These are phyloP conservation scores for Pseudevernia furfuracea DNA, from an alignment of 495 filamentous ascomycete genomes.

Conservation along the genomic window DNA sequence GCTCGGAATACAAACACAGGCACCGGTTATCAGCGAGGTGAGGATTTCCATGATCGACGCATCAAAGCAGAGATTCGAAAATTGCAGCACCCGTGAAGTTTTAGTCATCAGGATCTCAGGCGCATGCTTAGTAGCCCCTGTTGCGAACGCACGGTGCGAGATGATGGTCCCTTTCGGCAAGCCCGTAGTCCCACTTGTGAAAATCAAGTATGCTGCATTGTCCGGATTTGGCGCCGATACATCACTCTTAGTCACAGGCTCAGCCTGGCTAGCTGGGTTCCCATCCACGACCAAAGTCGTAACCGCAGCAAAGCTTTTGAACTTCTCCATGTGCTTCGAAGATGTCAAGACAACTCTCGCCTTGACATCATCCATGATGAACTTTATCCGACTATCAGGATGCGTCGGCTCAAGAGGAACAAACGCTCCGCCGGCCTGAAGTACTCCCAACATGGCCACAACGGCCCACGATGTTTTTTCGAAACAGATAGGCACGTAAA, in stretches of 20 bases:
- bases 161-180: constrained; percentile 63
- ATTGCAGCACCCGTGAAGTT: constrained; percentile 40
- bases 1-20: constrained; percentile 45
- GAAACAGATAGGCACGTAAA: constrained; percentile 29
- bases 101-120: constrained; percentile 40
- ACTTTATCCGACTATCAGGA: constrained; percentile 28
- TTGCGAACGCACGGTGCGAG: constrained; percentile 41
- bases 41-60: constrained; percentile 46
- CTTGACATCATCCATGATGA: constrained; percentile 24
- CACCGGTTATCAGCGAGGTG: constrained; percentile 41
- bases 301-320: constrained; percentile 8
- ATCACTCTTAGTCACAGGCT: background rate
- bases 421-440: constrained; percentile 34
- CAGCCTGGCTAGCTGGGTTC: background rate
- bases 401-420: constrained; percentile 38
- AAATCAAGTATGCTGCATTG: constrained; percentile 49
- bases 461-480: constrained; percentile 30
- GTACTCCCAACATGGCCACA: constrained; percentile 28
- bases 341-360: constrained; percentile 21
- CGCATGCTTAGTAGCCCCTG: constrained; percentile 20
- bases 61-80: constrained; percentile 46
- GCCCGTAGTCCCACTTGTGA: constrained; percentile 60
- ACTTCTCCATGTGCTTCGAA: constrained; percentile 14
- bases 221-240: background rate
- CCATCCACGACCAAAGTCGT: constrained; percentile 15